These are phyloP conservation scores for Candida sonorensis DNA, from an alignment of 805 yeast species.

Conservation along the genomic window DNA sequence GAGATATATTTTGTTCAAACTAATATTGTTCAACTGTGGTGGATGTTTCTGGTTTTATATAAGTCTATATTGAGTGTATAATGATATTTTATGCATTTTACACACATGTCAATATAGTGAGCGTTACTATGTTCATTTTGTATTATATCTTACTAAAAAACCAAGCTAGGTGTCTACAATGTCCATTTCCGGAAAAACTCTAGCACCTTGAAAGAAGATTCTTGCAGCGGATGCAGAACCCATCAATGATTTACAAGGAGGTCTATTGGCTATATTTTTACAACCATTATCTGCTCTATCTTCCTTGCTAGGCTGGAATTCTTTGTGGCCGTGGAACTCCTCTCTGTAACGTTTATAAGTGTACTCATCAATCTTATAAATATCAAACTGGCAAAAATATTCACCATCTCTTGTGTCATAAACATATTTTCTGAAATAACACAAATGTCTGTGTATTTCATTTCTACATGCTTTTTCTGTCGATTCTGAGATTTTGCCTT, in stretches of 20 bases:
- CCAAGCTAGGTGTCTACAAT: constrained; percentile 7
- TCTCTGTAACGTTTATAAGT: constrained; percentile 42
- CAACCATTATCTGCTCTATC: constrained; percentile 42
- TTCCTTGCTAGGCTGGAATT: constrained; percentile 36
- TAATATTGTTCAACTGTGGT: too few relatives aligned
- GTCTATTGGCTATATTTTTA: constrained; percentile 20
- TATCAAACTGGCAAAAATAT: constrained; percentile 53
- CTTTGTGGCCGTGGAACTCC: constrained; percentile 36
- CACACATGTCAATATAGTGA: too few relatives aligned
- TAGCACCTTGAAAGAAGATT: constrained; percentile 60
- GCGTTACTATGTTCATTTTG: too few relatives aligned
- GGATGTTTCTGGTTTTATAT: too few relatives aligned
- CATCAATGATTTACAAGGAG: constrained; percentile 39
- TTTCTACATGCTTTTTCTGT: constrained; percentile 25
- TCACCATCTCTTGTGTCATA: constrained; percentile 53
- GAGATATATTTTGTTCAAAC: too few relatives aligned
- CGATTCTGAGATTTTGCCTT: constrained; percentile 30
- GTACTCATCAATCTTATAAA: constrained; percentile 44
- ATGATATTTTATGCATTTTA: too few relatives aligned
- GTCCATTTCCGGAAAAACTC: constrained; percentile 37
- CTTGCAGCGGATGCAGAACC: constrained; percentile 65
- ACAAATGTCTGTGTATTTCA: constrained; percentile 48
- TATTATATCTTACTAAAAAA: too few relatives aligned
- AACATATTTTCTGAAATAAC: constrained; percentile 49
- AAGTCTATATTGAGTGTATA: too few relatives aligned